Evolutionary conservation across 768 basidiomycete genomes (phyloP).

Genomic region (Pleurotus sapidus): DNA sequence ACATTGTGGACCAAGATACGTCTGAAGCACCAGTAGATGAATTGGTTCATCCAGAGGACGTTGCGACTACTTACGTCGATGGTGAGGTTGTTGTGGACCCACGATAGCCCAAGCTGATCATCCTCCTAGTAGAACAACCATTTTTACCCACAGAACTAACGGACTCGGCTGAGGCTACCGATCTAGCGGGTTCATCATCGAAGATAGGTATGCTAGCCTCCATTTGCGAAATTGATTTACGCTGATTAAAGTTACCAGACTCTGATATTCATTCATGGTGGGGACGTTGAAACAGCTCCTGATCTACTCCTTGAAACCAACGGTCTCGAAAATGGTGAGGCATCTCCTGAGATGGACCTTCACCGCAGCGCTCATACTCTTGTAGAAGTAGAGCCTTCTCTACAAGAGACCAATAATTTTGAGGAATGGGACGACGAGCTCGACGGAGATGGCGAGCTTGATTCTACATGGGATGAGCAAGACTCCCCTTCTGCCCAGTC

Average conservation of each 20-base stretch:
- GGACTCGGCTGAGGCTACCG: neutral
- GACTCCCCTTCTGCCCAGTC: conserved; percentile 50
- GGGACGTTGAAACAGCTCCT: conserved; percentile 22
- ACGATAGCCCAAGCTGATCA: neutral
- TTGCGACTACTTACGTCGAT: neutral
- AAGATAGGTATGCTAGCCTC: neutral
- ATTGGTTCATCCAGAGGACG: neutral
- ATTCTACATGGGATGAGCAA: conserved; percentile 43
- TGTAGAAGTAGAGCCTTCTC: conserved; percentile 10
- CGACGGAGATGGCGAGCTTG: conserved; percentile 45
- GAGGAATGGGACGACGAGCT: conserved; percentile 35
- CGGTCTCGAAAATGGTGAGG: conserved; percentile 9
- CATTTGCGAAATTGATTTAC: neutral
- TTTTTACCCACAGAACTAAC: neutral
- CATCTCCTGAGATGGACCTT: neutral
- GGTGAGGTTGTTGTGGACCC: neutral
- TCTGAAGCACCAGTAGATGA: neutral
- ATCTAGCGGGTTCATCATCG: neutral
- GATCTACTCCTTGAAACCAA: too few species aligned
- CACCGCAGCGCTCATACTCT: neutral
- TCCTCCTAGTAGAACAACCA: neutral
- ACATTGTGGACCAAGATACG: neutral
- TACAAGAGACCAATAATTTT: conserved; percentile 12
- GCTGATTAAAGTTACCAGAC: neutral
- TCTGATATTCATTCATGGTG: neutral